A percentile compares a stretch with the other conserved stretches of the same genome.
These are phyloP conservation scores for Pyrenophora seminiperda DNA, from an alignment of 2,329 filamentous ascomycete genomes.

Conservation along the genomic window DNA sequence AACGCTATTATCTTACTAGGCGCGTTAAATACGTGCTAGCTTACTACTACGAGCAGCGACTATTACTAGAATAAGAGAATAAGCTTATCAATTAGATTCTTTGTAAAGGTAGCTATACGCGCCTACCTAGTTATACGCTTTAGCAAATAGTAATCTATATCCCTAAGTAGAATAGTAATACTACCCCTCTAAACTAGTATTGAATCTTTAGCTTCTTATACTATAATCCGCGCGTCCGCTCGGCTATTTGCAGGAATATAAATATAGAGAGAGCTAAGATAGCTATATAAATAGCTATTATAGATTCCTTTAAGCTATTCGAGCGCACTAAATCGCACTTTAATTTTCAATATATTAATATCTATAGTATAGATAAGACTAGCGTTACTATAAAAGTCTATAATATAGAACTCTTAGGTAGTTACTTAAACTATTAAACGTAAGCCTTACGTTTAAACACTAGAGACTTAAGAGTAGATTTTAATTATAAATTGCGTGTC, in stretches of 20 bases:
- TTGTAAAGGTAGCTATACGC: not conserved
- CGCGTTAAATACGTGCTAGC: not conserved
- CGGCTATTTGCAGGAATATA: not conserved
- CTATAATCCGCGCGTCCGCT: conserved; percentile 1
- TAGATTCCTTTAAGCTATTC: not conserved
- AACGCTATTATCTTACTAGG: not conserved
- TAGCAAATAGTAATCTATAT: not conserved
- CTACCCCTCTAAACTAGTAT: not conserved
- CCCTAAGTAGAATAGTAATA: not conserved
- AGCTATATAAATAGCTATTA: not conserved
- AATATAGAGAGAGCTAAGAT: not conserved
- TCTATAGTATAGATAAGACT: not conserved
- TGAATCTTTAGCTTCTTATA: not conserved
- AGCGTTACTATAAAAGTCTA: not conserved
- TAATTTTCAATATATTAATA: too few species aligned
- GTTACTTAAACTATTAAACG: not conserved
- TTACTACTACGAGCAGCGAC: not conserved
- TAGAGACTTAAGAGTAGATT: not conserved
- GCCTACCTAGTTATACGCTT: not conserved
- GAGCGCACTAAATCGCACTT: too few species aligned
- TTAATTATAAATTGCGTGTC: not conserved
- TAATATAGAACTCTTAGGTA: not conserved
- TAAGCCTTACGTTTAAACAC: not conserved
- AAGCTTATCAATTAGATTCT: not conserved
- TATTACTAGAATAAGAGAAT: not conserved